These are phyloP conservation scores for Diaporthe citriasiana DNA, from an alignment of 2,329 filamentous ascomycete genomes.

Conservation along the genomic window DNA sequence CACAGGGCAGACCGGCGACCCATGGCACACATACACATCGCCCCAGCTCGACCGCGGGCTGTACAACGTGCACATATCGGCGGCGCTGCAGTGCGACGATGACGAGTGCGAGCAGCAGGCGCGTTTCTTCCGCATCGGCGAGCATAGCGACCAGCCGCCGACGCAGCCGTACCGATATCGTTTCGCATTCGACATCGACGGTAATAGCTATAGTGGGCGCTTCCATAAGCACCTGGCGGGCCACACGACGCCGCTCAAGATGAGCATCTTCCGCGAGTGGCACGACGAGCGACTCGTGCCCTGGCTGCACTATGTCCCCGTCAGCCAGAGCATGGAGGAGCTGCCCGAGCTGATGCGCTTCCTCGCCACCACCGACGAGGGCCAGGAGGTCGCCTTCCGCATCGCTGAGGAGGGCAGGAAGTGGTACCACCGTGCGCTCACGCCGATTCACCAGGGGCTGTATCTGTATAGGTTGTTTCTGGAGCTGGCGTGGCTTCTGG, in stretches of 20 bases:
- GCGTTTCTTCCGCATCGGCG: conserved; percentile 42
- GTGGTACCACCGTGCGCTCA: conserved; percentile 68
- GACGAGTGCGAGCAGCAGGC: conserved; percentile 42
- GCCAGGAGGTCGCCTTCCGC: conserved; percentile 60
- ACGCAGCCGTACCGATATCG: conserved; percentile 52
- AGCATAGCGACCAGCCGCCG: conserved; percentile 26
- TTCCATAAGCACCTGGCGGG: conserved; percentile 66
- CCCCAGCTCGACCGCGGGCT: conserved; percentile 29
- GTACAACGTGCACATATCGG: conserved; percentile 40
- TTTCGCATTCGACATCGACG: conserved; percentile 67
- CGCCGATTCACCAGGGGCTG: conserved; percentile 71
- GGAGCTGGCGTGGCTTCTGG: conserved; percentile 64
- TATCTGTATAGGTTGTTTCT: conserved; percentile 74
- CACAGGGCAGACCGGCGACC: background rate
- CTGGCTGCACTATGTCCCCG: conserved; percentile 70
- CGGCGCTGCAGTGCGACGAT: conserved; percentile 24
- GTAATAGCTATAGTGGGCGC: conserved; percentile 68
- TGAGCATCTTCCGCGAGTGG: conserved; percentile 69
- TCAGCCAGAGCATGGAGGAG: conserved; percentile 64
- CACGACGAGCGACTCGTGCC: conserved; percentile 68
- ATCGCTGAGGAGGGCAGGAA: conserved; percentile 68
- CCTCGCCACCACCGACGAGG: conserved; percentile 60
- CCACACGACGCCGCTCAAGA: conserved; percentile 63
- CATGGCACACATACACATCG: conserved; percentile 8
- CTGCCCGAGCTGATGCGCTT: conserved; percentile 65